Evolutionary conservation across 2,329 filamentous ascomycete genomes (phyloP), one percentile per base, ranked within the genome.

Genomic region (Ceratocystis albifundus): DNA sequence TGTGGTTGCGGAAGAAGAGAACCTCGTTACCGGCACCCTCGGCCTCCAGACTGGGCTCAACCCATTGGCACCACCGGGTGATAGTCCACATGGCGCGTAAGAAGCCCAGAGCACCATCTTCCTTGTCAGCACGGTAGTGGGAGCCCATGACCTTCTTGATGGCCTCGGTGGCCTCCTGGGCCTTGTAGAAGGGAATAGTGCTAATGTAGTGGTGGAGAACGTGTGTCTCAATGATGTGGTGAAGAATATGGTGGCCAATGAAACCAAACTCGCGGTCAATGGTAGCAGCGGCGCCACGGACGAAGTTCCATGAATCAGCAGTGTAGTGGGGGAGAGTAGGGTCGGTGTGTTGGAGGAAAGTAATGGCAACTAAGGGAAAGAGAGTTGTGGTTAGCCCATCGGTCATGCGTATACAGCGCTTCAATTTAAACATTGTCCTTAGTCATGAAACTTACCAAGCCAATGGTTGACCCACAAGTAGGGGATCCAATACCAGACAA

Each of bases 401-500:
- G n/a, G 32, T 59, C 36, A 48, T 55, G 8, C 20, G 20, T 20
- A 64, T 20, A 32, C 30, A 7, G 32, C 12, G 32, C 32, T n/a
- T n/a, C n/a, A n/a, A 10, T 12, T 12, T 36, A 12, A 12, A 12
- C 32, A 36, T 36, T 36, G 32, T 10, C 32, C 2, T 36, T 36
- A 50, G 59, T 17, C 15, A 62, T 64, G 67, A 66, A 64, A 83
- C 89, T 82, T 86, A 94, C 90, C 89, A 66, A 97, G 88, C 93
- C 93, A 97, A 84, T 96, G 91, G 84, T 97, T 96, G 66, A 96
- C 92, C 93, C 93, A 96, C 69, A 96, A 82, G 76, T 97, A 99
- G 46, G 94, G 94, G 68, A 95, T 74, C 73, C 92, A 86, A 79
- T 99, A 99, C 93, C 94, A 97, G 69, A 99, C 88, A 68, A 89